These are phyloP conservation scores for Fistulinella prunicolor DNA, from an alignment of 768 basidiomycete genomes.

Conservation along the genomic window DNA sequence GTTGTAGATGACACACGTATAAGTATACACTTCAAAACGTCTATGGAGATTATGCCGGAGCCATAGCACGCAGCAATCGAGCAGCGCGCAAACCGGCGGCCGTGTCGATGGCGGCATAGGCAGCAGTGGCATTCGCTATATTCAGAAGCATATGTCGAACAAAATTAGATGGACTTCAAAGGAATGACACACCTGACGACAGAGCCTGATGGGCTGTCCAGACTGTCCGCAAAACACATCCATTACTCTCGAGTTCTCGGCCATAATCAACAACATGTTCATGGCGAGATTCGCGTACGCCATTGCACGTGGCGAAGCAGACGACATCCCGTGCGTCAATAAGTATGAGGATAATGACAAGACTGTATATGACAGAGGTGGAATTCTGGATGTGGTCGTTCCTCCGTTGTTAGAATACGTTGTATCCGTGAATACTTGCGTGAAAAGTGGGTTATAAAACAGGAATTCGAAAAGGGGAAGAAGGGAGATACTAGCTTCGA, in stretches of 20 bases:
- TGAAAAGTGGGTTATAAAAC: constrained; percentile 47
- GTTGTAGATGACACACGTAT: constrained; percentile 41
- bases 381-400: constrained; percentile 16
- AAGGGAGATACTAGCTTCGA: constrained; percentile 55
- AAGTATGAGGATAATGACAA: constrained; percentile 63
- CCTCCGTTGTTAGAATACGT: constrained; percentile 29
- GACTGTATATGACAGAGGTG: constrained; percentile 45
- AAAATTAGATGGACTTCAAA: not conserved
- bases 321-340: constrained; percentile 63
- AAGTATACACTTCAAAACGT: constrained; percentile 53
- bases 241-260: constrained; percentile 49
- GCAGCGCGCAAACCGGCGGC: constrained; percentile 52
- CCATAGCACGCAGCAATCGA: constrained; percentile 73
- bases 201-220: constrained; percentile 47
- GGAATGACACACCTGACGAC: constrained; percentile 52
- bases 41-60: constrained; percentile 68
- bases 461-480: constrained; percentile 63
- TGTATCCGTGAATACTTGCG: constrained; percentile 43
- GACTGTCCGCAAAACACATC: constrained; percentile 42
- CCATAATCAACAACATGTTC: constrained; percentile 48
- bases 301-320: constrained; percentile 53
- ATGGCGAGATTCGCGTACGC: constrained; percentile 61
- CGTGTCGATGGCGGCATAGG: constrained; percentile 38
- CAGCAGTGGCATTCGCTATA: constrained; percentile 51
- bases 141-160: constrained; percentile 1